Conservation (phyloP, 345 rosid genomes). For the Microthlaspi erraticum region DNA sequence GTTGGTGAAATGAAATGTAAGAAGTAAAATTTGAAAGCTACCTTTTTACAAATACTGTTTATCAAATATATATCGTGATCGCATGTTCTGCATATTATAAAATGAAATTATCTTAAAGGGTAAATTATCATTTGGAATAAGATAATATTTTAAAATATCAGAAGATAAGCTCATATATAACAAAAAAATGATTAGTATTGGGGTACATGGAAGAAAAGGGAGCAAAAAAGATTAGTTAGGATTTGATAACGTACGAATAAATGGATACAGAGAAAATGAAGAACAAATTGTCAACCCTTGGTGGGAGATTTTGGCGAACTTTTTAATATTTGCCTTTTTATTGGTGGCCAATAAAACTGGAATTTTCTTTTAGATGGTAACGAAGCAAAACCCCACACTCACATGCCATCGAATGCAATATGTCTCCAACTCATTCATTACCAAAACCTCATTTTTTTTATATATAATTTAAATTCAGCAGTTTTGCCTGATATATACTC, state of each 20-base stretch:
- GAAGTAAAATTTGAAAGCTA: too few relatives aligned
- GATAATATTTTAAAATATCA: not conserved
- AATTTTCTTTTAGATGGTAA: constrained; percentile 14
- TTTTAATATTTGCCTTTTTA: constrained; percentile 3
- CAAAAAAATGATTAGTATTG: constrained; percentile 14
- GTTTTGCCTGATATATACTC: constrained; percentile 24
- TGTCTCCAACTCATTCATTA: constrained; percentile 34
- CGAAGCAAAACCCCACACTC: constrained; percentile 47
- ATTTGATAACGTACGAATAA: constrained; percentile 28
- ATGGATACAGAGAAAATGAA: constrained; percentile 18
- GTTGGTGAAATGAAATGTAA: too few relatives aligned
- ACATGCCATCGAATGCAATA: constrained; percentile 37
- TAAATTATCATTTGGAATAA: not conserved
- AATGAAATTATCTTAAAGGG: not conserved
- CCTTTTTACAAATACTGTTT: too few relatives aligned
- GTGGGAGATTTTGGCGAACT: constrained; percentile 30
- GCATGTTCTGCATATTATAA: not conserved
- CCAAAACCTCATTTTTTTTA: not conserved
- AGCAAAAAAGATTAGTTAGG: constrained; percentile 12
- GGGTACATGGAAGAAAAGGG: constrained; percentile 15
- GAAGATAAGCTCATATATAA: not conserved
- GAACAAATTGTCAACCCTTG: constrained; percentile 45
- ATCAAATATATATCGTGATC: too few relatives aligned
- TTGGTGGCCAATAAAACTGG: constrained; percentile 33
- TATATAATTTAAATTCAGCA: not conserved